Evolutionary conservation across 169 alveolate species (phyloP).

Genomic region (Babesia caballi): DNA sequence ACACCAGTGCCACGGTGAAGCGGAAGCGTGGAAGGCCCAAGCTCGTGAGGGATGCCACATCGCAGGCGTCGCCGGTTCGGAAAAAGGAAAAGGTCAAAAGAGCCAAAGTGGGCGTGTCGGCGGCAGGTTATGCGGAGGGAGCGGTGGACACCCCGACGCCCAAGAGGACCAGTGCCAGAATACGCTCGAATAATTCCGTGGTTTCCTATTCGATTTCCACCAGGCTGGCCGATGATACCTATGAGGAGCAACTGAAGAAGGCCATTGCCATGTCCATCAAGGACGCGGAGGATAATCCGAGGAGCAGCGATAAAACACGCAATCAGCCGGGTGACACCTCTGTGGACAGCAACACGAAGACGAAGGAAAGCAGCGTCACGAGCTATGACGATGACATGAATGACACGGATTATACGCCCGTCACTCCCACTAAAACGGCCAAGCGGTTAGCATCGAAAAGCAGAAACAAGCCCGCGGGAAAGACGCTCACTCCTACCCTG

Average conservation of each 20-base stretch:
- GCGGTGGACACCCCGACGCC: background rate
- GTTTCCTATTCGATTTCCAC: background rate
- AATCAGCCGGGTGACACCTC: background rate
- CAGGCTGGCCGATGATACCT: conserved; percentile 16
- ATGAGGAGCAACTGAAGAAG: conserved; percentile 39
- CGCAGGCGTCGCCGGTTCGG: background rate
- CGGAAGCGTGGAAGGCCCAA: conserved; percentile 18
- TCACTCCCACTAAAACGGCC: background rate
- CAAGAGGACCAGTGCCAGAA: conserved; percentile 27
- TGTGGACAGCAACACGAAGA: background rate
- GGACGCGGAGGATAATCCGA: conserved; percentile 3
- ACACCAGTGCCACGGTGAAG: background rate
- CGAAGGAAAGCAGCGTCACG: background rate
- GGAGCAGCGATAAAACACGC: background rate
- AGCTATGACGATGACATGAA: background rate
- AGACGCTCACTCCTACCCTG: background rate
- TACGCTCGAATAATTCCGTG: background rate
- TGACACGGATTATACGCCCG: conserved; percentile 1
- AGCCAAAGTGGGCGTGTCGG: background rate
- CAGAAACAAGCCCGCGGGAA: background rate
- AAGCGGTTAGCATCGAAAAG: background rate
- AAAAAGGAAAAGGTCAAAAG: background rate
- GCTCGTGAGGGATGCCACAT: background rate
- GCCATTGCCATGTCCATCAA: conserved; percentile 51
- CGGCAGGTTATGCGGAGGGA: too few relatives aligned